These are phyloP conservation scores for Cytospora paraplurivora DNA, from an alignment of 2,329 filamentous ascomycete species.

Conservation along the genomic window DNA sequence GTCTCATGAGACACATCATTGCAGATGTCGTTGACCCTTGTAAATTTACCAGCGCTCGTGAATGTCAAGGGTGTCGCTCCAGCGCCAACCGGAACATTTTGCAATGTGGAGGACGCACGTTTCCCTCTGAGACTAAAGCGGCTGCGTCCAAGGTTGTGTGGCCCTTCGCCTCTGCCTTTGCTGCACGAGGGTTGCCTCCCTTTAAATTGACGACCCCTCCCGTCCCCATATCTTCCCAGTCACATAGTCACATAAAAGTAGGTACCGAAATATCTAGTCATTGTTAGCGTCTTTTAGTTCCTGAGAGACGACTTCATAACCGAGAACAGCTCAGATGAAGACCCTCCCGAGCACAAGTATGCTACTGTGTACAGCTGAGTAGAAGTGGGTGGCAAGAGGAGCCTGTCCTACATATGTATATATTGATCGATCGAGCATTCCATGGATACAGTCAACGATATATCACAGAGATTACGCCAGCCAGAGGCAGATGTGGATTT, in stretches of 20 bases:
- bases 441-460: no score
- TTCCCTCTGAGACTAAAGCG: conserved; percentile 11
- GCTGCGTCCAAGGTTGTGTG: conserved; percentile 3
- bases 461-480: no score
- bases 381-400: no score
- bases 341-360: no score
- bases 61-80: conserved; percentile 15
- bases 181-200: neutral
- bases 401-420: no score
- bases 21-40: neutral
- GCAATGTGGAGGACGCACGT: conserved; percentile 7
- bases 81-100: conserved; percentile 23
- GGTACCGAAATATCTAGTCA: neutral
- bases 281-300: neutral
- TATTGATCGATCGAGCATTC: no score
- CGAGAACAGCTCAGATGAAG: no score
- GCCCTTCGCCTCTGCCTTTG: neutral
- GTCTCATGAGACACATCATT: neutral
- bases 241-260: neutral
- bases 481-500: neutral
- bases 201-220: neutral
- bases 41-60: conserved; percentile 3
- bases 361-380: no score
- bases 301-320: no score
- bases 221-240: neutral